Evolutionary conservation across 2,329 filamentous ascomycete species (phyloP), one percentile per base, ranked within the genome.

Genomic region (Graphium sp.): DNA sequence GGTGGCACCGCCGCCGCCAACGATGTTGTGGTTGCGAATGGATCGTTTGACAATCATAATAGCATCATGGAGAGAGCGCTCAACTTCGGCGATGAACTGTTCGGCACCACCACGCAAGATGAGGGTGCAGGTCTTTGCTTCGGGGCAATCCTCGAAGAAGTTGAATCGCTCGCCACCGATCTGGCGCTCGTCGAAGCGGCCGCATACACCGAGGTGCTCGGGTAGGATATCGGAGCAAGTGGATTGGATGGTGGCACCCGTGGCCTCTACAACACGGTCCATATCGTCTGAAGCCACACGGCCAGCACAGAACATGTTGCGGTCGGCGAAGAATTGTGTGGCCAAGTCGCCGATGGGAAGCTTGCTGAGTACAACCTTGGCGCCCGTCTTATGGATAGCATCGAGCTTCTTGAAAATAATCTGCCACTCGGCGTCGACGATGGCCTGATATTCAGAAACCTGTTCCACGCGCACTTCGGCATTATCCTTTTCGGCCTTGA

Each of bases 41-140:
- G 89, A 83, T 36, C 91, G 84, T 72, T 95, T 95, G 48, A 98
- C 89, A 46, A 98, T 93, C 89, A 98, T 98, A 56, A 98, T 95
- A 42, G 89, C 89, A 47, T 98, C 89, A 63, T 98, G 89, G 40
- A 98, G 69, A 48, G 83, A 93, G 38, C 89, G 81, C 63, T 98
- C 89, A 2, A 94, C 89, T 55, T 98, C 89, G 33, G 89, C 89
- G 44, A 98, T 98, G 59, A 98, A 98, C 53, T 98, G 89, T 62
- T 98, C 89, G 20, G 89, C 89, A 39, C 89, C 89, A 46, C 89
- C 89, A 47, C 89, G 81, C 37, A 98, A 75, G 22, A 98, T 74
- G 13, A 98, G 64, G 7, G 89, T 98, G 66, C 89, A 98, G 2
- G 89, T 95, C 68, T 92, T 93, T 39, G 89, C 87, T 46, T 75